Base-by-base conservation (phyloP, 2,329 filamentous ascomycete species). In the Rasamsonia emersonii region DNA sequence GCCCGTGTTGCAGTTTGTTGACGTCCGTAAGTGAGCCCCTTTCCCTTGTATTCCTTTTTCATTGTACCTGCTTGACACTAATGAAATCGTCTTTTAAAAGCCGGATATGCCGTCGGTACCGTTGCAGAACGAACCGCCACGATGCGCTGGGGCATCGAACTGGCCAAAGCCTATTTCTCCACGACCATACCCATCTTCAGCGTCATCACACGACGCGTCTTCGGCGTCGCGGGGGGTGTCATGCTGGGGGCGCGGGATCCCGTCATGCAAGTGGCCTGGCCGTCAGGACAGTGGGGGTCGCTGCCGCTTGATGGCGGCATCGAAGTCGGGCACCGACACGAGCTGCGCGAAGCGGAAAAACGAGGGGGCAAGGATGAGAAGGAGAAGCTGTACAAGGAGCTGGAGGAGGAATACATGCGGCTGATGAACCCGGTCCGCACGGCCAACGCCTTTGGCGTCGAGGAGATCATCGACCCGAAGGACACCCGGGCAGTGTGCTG, bases 361-460 rank as follows among this genome's bases (percentile, higher is more conserved):
- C 46, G 61, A 16, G 71, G 71, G 0, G 54, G 61, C 19, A 67
- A 70, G 39, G 65, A 63, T 11, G 63, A 63, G 39, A 51, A 70
- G 39, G 65, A 63, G 13, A 62, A 63, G 39, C 51, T 65, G 24
- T 79, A 77, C 41, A 59, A 62, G 24, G 69, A 76, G 44, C 42
- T 80, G 18, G 70, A 78, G 26, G 65, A 71, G 15, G 73, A 77
- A 49, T 79, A 79, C 48, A 54, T 63, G 20, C 59, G 74, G 14
- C 45, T 79, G 40, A 78, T 79, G 71, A 80, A 78, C 41, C 76
- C 75, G 0, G 71, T 79, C 1, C 57, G 75, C 10, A 78, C 74
- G 3, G 75, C 76, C 9, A 77, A 78, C 54, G 65, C 68, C 8
- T 79, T 79, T 51, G 71, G 71, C 0, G 62, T 79, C 0, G 74